Base-by-base conservation (phyloP, 2,329 filamentous ascomycete species). In the Alternaria postmessia region DNA sequence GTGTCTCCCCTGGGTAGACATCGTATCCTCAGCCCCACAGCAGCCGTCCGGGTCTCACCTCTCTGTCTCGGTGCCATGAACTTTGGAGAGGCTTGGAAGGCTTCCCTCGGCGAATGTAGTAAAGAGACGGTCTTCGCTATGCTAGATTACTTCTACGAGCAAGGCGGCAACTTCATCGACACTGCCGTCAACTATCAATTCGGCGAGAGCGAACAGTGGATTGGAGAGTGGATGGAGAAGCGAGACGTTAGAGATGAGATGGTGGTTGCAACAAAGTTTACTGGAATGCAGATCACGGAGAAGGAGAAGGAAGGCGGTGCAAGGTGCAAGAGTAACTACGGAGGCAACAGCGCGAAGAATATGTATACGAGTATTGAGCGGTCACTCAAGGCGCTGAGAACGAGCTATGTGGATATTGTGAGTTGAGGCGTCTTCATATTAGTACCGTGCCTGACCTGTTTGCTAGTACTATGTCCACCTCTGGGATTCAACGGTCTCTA, bases 81-180 rank as follows among this genome's bases (percentile, higher is more conserved):
- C 75, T 87, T 91, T 77, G 88, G 88, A 44, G 78, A 86, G 57
- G 79, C 82, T 34, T 85, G 82, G 89, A 84, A 81, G 75, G 67
- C 75, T 49, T 82, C 81, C 52, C 86, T 92, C 85, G 90, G 90
- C 32, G 83, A 84, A 56, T 71, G 91, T 89, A 83, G 86, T 72
- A 87, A 91, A 72, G 81, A 86, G 51, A 84, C 85, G 1, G 88
- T 86, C 2, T 89, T 91, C 65, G 80, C 82, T 20, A 86, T 92
- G 26, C 82, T 92, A 8, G 89, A 92, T 70, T 87, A 85, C 71
- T 92, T 86, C 78, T 87, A 84, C 85, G 83, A 84, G 6, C 83
- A 88, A 0, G 88, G 88, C 4, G 90, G 90, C 24, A 92, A 92
- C 78, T 92, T 92, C 75, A 88, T 92, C 70, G 90, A 92, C 74